A percentile compares a stretch with the other conserved stretches of the same genome.
phyloP scores from a whole-genome alignment of 225 moss, liverwort and hornwort species.

The Physcomitrium patens region DNA sequence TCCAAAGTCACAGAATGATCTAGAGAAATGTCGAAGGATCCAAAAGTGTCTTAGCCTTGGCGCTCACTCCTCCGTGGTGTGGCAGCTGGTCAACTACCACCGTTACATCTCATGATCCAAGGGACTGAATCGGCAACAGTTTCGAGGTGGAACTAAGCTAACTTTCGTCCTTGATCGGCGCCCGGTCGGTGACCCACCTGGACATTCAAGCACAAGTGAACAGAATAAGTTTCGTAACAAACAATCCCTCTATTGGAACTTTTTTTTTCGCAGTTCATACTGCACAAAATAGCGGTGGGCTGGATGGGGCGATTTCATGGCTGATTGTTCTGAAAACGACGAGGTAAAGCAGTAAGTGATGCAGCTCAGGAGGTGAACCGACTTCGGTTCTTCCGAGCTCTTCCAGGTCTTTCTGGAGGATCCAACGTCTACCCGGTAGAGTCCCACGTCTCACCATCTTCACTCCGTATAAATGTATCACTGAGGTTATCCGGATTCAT shows the following conservation, averaged over 20 bases:
- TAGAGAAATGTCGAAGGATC: neutral
- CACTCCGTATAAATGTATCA: conserved; percentile 14
- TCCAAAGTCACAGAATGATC: neutral
- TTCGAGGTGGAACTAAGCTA: neutral
- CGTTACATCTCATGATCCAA: neutral
- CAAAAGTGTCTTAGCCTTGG: neutral
- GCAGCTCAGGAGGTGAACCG: neutral
- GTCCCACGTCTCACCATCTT: neutral
- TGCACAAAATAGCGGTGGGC: neutral
- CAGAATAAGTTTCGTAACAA: neutral
- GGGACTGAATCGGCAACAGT: neutral
- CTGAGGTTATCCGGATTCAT: neutral
- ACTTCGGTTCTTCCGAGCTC: conserved; percentile 3
- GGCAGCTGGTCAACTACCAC: neutral
- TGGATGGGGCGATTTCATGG: neutral
- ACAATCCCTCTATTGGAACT: neutral
- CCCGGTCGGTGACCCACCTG: neutral
- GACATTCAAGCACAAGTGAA: neutral
- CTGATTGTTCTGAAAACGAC: neutral
- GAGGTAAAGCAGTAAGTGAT: neutral
- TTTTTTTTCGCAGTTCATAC: neutral
- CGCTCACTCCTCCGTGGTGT: conserved; percentile 7
- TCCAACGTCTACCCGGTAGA: neutral
- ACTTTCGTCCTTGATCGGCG: neutral
- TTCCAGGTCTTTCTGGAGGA: conserved; percentile 18